phyloP scores from a whole-genome alignment of 225 moss, liverwort and hornwort species.

The Ulota crispa region DNA sequence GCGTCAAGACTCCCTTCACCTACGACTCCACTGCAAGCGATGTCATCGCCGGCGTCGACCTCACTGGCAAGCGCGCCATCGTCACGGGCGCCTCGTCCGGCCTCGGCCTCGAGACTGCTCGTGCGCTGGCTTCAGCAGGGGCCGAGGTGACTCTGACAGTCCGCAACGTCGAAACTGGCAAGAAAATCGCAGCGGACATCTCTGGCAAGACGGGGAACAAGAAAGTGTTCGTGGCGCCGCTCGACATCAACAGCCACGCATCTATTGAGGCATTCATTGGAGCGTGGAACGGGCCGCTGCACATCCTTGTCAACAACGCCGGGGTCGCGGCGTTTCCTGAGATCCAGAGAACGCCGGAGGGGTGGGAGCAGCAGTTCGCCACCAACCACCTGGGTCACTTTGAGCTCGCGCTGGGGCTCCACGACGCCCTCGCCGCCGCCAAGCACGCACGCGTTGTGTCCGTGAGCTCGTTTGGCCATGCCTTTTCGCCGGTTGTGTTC shows the following conservation, averaged over 20 bases:
- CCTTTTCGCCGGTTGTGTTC: neutral
- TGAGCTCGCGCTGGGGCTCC: neutral
- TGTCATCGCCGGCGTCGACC: neutral
- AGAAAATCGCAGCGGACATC: neutral
- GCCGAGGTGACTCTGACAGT: no score
- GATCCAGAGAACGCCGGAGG: neutral
- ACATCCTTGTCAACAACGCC: neutral
- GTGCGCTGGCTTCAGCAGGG: no score
- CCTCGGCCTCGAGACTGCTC: no score
- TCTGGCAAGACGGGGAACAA: neutral
- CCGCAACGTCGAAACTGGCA: neutral
- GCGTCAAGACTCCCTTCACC: neutral
- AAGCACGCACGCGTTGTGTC: neutral
- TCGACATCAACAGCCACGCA: neutral
- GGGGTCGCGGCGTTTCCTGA: neutral
- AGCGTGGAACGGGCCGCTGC: no score
- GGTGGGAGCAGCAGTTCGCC: neutral
- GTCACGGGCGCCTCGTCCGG: no score
- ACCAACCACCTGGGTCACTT: neutral
- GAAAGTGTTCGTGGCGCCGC: neutral
- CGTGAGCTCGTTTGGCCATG: neutral
- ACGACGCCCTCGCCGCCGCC: neutral
- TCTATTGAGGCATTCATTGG: neutral
- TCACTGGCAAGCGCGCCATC: no score
- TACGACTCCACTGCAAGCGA: neutral